Conservation (phyloP, 2,329 filamentous ascomycete species). For the Nothophaeocryptopus gaeumannii region DNA sequence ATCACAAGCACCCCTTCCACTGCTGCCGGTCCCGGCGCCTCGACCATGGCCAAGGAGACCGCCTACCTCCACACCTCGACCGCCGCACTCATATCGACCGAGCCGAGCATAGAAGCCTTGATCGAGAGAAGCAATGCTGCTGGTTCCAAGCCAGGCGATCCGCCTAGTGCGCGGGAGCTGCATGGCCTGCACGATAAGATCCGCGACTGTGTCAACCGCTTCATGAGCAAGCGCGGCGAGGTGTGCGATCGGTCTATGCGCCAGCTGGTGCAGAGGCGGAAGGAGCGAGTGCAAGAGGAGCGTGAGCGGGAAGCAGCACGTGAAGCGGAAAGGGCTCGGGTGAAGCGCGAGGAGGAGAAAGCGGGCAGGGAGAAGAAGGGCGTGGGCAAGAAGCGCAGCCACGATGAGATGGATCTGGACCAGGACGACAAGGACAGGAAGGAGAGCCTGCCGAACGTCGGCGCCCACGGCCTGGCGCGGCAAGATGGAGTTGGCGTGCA, state of each 20-base stretch:
- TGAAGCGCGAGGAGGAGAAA: slow-evolving; percentile 32
- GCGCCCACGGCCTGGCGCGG: slow-evolving; percentile 61
- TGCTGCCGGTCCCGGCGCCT: slow-evolving; percentile 42
- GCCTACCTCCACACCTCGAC: slow-evolving; percentile 63
- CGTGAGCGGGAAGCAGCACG: slow-evolving; percentile 51
- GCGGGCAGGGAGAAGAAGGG: slow-evolving; percentile 30
- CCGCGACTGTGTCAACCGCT: slow-evolving; percentile 52
- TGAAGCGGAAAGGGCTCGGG: slow-evolving; percentile 41
- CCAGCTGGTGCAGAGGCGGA: slow-evolving; percentile 63
- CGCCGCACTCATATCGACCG: slow-evolving; percentile 49
- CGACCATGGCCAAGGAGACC: slow-evolving; percentile 49
- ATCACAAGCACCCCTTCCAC: slow-evolving; percentile 62
- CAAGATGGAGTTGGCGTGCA: slow-evolving; percentile 63
- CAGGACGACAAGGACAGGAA: slow-evolving; percentile 65
- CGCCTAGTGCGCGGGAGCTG: slow-evolving; percentile 60
- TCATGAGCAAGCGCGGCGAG: slow-evolving; percentile 53
- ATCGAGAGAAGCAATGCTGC: slow-evolving; percentile 61
- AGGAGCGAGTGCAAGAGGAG: slow-evolving; percentile 57
- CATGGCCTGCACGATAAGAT: slow-evolving; percentile 64
- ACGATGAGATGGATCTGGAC: slow-evolving; percentile 39
- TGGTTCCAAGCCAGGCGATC: slow-evolving; percentile 41
- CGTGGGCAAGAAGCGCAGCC: slow-evolving; percentile 28
- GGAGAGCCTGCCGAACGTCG: slow-evolving; percentile 57
- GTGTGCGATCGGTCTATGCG: slow-evolving; percentile 73
- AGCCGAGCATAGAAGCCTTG: slow-evolving; percentile 66